phyloP scores from a whole-genome alignment of 2,329 filamentous ascomycete species.

The Atkinsonella hypoxylon region DNA sequence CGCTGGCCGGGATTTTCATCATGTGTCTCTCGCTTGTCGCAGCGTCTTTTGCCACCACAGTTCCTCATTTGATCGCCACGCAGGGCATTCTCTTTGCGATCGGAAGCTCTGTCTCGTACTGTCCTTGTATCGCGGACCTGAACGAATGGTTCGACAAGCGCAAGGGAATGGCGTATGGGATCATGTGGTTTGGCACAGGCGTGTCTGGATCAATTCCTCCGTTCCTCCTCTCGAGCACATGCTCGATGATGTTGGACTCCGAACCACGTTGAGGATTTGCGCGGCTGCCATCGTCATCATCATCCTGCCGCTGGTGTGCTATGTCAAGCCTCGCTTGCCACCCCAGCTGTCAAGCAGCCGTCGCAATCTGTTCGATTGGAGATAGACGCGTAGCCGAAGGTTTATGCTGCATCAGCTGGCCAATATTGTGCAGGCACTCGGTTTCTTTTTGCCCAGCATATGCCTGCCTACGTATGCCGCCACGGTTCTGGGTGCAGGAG shows the following conservation, averaged over 20 bases:
- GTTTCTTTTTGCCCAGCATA: slow-evolving; percentile 47
- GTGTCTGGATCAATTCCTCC: slow-evolving; percentile 33
- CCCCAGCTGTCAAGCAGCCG: slow-evolving; percentile 15
- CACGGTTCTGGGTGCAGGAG: slow-evolving; percentile 28
- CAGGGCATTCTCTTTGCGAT: slow-evolving; percentile 47
- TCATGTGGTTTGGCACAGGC: slow-evolving; percentile 38
- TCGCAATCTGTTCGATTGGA: slow-evolving; percentile 22
- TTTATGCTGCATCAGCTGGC: slow-evolving; percentile 43
- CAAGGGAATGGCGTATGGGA: slow-evolving; percentile 44
- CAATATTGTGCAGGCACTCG: slow-evolving; percentile 42
- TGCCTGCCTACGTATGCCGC: slow-evolving; percentile 45
- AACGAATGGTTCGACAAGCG: slow-evolving; percentile 42
- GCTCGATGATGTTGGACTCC: slow-evolving; percentile 30
- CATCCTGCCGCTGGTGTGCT: slow-evolving; percentile 37
- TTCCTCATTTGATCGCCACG: slow-evolving; percentile 38
- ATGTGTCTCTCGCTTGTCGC: slow-evolving; percentile 36
- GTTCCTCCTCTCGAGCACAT: slow-evolving; percentile 33
- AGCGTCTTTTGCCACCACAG: slow-evolving; percentile 34
- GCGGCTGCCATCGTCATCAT: slow-evolving; percentile 32
- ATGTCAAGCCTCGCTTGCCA: slow-evolving; percentile 38
- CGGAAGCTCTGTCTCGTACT: slow-evolving; percentile 37
- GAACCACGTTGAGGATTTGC: slow-evolving; percentile 34
- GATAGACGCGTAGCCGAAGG: slow-evolving; percentile 36
- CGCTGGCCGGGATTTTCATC: slow-evolving; percentile 29
- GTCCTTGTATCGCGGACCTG: slow-evolving; percentile 39